Evolutionary conservation across 345 rosid genomes (phyloP).

Genomic region (Syzygium oleosum): DNA sequence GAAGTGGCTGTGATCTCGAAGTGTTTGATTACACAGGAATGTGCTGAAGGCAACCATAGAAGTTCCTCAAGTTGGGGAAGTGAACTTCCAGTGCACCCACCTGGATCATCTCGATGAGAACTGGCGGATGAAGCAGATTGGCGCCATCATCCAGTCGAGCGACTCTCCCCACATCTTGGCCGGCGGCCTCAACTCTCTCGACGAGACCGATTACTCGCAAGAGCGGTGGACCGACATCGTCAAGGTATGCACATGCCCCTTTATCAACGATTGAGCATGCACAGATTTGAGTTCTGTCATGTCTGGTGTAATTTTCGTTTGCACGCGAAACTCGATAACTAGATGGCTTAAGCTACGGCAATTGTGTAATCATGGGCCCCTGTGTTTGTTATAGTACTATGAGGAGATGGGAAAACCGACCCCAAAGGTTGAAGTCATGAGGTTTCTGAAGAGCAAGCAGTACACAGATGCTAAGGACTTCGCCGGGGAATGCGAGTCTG

Average conservation of each 20-base stretch:
- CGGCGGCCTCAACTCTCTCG: slow-evolving; percentile 82
- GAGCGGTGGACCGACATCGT: slow-evolving; percentile 87
- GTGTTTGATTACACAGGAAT: slow-evolving; percentile 31
- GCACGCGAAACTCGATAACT: neutral
- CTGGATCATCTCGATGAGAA: slow-evolving; percentile 87
- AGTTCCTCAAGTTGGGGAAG: slow-evolving; percentile 68
- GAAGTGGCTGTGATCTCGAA: neutral
- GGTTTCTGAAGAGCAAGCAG: slow-evolving; percentile 57
- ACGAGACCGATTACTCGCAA: slow-evolving; percentile 67
- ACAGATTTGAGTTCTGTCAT: too few relatives aligned
- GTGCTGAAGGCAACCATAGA: slow-evolving; percentile 77
- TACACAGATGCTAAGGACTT: slow-evolving; percentile 84
- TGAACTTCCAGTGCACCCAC: slow-evolving; percentile 83
- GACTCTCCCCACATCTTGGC: slow-evolving; percentile 69
- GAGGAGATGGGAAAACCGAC: slow-evolving; percentile 96
- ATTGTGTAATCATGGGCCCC: neutral
- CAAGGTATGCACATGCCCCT: slow-evolving; percentile 30
- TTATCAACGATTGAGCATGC: neutral
- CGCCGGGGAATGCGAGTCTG: slow-evolving; percentile 91
- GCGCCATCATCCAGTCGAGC: slow-evolving; percentile 54
- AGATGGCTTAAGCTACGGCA: neutral
- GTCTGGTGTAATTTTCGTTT: neutral
- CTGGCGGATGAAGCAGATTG: slow-evolving; percentile 93
- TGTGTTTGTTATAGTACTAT: slow-evolving; percentile 41
- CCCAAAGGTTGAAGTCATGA: slow-evolving; percentile 84